Percentiles rank a stretch among this genome's conserved stretches.
Conservation (phyloP, 2,329 filamentous ascomycete species). For the Fusarium duplospermum region DNA sequence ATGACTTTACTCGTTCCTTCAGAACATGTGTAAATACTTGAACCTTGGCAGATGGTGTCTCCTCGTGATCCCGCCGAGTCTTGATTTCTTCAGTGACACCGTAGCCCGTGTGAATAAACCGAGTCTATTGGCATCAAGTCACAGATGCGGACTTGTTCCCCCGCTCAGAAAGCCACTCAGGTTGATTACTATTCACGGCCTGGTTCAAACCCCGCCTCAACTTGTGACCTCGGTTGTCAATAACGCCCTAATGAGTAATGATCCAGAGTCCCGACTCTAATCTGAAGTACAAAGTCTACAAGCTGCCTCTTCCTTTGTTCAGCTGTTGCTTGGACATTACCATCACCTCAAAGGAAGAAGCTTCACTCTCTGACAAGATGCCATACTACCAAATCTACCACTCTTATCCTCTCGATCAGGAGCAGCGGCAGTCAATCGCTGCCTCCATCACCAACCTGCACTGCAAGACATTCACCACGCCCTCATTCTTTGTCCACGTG, state of each 20-base stretch:
- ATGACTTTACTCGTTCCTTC: neutral
- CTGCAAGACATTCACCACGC: conserved; percentile 27
- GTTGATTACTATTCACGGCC: neutral
- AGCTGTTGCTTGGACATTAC: neutral
- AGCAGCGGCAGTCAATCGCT: conserved; percentile 21
- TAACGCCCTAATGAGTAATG: neutral
- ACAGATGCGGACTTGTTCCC: neutral
- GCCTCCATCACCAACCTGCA: conserved; percentile 24
- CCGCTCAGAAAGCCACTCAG: neutral
- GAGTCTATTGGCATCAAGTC: neutral
- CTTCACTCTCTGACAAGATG: conserved; percentile 6
- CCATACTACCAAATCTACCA: conserved; percentile 35
- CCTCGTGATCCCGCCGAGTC: neutral
- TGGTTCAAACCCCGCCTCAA: neutral
- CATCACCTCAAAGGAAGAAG: neutral
- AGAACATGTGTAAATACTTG: neutral
- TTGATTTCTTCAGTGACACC: neutral
- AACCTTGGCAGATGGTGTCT: no score
- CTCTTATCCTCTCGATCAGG: conserved; percentile 13
- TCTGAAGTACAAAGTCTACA: neutral
- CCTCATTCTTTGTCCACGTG: conserved; percentile 33
- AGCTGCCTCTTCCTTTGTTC: neutral
- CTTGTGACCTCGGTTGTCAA: neutral
- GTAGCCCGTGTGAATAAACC: neutral
- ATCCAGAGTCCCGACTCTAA: neutral